Percentiles rank a stretch among this genome's conserved stretches.
Conservation (phyloP, 352 stramenopile species). For the Pythium scleroteichum region DNA sequence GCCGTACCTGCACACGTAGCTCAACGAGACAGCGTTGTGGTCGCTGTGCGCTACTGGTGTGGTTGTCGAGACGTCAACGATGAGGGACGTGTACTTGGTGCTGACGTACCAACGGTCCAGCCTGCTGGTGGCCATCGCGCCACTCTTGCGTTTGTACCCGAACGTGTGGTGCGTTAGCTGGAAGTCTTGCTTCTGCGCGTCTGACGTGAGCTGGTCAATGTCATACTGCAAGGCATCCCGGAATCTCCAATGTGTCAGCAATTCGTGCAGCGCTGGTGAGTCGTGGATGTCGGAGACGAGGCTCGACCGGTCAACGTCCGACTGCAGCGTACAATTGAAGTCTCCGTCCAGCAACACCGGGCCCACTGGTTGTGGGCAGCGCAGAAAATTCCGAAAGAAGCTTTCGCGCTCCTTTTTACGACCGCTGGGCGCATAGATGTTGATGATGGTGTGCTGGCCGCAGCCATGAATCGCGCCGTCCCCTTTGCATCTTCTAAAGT, state of each 20-base stretch:
- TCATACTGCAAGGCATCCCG: not conserved
- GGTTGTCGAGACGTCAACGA: not conserved
- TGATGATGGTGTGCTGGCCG: too few species aligned
- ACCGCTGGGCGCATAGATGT: too few species aligned
- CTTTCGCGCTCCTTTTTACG: too few species aligned
- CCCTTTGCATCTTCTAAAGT: too few species aligned
- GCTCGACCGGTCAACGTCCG: not conserved
- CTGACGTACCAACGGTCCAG: not conserved
- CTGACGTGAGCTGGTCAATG: not conserved
- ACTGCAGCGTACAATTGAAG: conserved; percentile 11
- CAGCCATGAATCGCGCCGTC: too few species aligned
- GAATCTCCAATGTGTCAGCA: not conserved
- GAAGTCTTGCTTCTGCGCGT: not conserved
- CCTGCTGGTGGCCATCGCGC: not conserved
- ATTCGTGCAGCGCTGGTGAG: not conserved
- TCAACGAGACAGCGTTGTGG: not conserved
- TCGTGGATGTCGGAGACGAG: not conserved
- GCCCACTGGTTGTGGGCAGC: not conserved
- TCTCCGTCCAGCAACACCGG: not conserved
- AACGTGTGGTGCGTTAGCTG: not conserved
- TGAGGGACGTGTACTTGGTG: too few species aligned
- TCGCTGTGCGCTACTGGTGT: not conserved
- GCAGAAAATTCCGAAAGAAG: too few species aligned
- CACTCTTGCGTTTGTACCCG: not conserved
- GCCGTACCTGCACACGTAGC: not conserved